Conservation (phyloP, 2,329 filamentous ascomycete species). For the Rosellinia necatrix region DNA sequence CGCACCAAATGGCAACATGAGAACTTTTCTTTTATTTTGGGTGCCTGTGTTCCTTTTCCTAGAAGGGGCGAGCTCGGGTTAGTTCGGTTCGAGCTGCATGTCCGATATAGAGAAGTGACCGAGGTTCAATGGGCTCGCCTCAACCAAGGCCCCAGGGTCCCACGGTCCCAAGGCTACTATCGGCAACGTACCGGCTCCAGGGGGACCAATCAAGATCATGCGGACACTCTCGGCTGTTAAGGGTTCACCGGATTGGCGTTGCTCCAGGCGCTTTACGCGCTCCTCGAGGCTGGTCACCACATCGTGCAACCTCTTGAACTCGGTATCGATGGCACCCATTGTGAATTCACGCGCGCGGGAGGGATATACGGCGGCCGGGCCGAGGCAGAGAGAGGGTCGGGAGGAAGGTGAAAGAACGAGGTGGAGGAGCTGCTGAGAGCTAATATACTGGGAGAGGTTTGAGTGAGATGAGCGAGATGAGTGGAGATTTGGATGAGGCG, state of each 20-base stretch:
- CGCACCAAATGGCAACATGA: slow-evolving; percentile 94
- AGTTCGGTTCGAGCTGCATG: slow-evolving; percentile 24
- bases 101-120: not conserved
- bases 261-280: slow-evolving; percentile 84
- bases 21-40: slow-evolving; percentile 97
- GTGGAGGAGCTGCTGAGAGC: slow-evolving; percentile 9
- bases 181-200: slow-evolving; percentile 81
- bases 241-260: slow-evolving; percentile 64
- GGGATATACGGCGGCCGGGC: slow-evolving; percentile 36
- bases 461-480: no score
- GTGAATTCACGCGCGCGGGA: slow-evolving; percentile 39
- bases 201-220: slow-evolving; percentile 97
- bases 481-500: slow-evolving; percentile 23
- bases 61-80: slow-evolving; percentile 23
- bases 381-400: slow-evolving; percentile 29
- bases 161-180: slow-evolving; percentile 16
- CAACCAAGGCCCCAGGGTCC: slow-evolving; percentile 10
- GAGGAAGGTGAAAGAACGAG: slow-evolving; percentile 30
- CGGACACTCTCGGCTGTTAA: slow-evolving; percentile 72
- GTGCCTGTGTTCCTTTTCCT: slow-evolving; percentile 99
- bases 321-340: slow-evolving; percentile 89
- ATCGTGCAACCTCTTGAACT: slow-evolving; percentile 83
- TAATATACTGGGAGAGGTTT: slow-evolving; percentile 8
- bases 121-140: not conserved
- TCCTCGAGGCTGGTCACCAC: slow-evolving; percentile 82